Percentiles rank a stretch among this genome's conserved stretches.
Evolutionary conservation across 345 rosid genomes (phyloP).

Genomic region (Rubroshorea leprosula): DNA sequence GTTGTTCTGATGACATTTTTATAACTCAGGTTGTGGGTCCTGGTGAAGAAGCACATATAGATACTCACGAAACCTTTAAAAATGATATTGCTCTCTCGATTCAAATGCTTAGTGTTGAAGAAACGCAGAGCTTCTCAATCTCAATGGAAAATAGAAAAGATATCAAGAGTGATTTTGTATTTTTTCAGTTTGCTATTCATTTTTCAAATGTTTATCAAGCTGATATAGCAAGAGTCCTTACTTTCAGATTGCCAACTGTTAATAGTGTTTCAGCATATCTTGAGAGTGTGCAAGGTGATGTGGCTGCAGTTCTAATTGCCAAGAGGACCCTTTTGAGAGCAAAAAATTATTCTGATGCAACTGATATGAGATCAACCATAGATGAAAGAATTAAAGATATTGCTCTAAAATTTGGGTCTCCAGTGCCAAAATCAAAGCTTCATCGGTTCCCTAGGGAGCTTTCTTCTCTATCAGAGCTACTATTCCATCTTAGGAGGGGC

Average conservation of each 20-base stretch:
- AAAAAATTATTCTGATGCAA: conserved; percentile 52
- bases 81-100: conserved; percentile 57
- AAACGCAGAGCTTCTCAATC: conserved; percentile 84
- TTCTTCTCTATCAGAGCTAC: conserved; percentile 63
- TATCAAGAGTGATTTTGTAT: conserved; percentile 57
- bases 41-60: conserved; percentile 87
- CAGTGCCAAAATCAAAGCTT: conserved; percentile 73
- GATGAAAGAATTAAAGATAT: conserved; percentile 96
- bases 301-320: conserved; percentile 79
- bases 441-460: conserved; percentile 82
- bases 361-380: conserved; percentile 62
- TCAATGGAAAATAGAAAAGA: conserved; percentile 85
- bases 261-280: conserved; percentile 85
- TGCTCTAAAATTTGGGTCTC: conserved; percentile 72
- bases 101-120: conserved; percentile 89
- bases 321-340: conserved; percentile 85
- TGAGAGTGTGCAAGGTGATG: conserved; percentile 78
- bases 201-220: conserved; percentile 80
- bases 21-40: conserved; percentile 95
- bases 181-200: conserved; percentile 73
- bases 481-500: conserved; percentile 92
- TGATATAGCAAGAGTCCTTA: conserved; percentile 74
- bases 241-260: conserved; percentile 73
- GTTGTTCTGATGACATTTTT: conserved; percentile 89
- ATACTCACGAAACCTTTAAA: conserved; percentile 66